These are phyloP conservation scores for Senna siamea DNA, from an alignment of 306 rosid genomes.

Conservation along the genomic window DNA sequence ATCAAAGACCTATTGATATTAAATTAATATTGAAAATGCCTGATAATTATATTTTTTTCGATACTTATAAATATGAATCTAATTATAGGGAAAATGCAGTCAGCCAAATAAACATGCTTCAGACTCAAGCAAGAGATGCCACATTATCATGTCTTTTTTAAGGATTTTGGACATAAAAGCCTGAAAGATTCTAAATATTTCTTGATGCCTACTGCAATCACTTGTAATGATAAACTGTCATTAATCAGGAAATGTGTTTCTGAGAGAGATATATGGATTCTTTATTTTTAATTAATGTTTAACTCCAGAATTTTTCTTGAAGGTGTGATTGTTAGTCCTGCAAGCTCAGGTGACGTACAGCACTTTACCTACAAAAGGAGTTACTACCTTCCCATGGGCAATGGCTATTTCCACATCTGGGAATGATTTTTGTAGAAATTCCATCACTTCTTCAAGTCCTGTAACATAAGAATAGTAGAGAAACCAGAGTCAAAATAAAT, in stretches of 20 bases:
- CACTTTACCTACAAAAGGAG: slow-evolving; percentile 41
- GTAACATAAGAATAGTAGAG: slow-evolving; percentile 40
- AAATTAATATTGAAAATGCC: slow-evolving; percentile 24
- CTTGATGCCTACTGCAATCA: slow-evolving; percentile 6
- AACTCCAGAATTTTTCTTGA: slow-evolving; percentile 2
- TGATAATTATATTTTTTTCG: neutral
- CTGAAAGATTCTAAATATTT: slow-evolving; percentile 6
- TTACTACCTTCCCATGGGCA: slow-evolving; percentile 92
- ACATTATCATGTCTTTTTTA: neutral
- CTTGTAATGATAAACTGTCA: slow-evolving; percentile 1
- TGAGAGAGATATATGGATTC: neutral
- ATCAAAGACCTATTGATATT: neutral
- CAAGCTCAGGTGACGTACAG: slow-evolving; percentile 33
- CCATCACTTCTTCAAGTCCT: slow-evolving; percentile 94
- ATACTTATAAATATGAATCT: neutral
- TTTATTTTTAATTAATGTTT: neutral
- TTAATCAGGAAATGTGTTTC: slow-evolving; percentile 4
- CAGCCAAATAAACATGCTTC: slow-evolving; percentile 12
- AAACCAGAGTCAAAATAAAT: slow-evolving; percentile 30
- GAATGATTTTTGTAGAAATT: slow-evolving; percentile 74
- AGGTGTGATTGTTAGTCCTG: slow-evolving; percentile 30
- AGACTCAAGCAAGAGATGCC: slow-evolving; percentile 4
- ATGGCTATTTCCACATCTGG: slow-evolving; percentile 84
- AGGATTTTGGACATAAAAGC: slow-evolving; percentile 8
- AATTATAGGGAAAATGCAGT: neutral